Evolutionary conservation across 805 yeast genomes (phyloP).

Genomic region (Clavispora vitiphila): DNA sequence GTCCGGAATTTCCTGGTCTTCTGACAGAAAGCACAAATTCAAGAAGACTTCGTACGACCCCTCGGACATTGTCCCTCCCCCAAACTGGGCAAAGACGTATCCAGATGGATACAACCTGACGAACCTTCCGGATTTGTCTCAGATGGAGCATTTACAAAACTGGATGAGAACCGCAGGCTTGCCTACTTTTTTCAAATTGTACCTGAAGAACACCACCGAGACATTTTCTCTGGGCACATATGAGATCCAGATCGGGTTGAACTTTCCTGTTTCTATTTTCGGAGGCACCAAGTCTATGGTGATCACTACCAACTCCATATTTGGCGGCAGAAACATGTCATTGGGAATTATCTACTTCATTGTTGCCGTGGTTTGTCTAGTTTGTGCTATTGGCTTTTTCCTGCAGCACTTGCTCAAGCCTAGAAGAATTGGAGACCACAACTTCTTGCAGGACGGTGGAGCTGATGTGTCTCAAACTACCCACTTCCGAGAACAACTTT

Average conservation of each 20-base stretch:
- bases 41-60: slow-evolving; percentile 67
- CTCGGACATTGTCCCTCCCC: slow-evolving; percentile 84
- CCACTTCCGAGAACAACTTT: neutral
- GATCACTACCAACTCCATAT: slow-evolving; percentile 71
- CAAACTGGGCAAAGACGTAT: slow-evolving; percentile 73
- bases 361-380: slow-evolving; percentile 71
- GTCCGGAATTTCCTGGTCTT: slow-evolving; percentile 76
- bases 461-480: slow-evolving; percentile 1
- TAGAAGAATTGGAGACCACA: slow-evolving; percentile 79
- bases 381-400: slow-evolving; percentile 71
- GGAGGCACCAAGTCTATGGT: slow-evolving; percentile 89
- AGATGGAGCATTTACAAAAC: slow-evolving; percentile 83
- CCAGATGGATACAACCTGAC: slow-evolving; percentile 88
- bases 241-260: slow-evolving; percentile 58
- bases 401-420: slow-evolving; percentile 80
- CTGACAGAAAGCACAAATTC: slow-evolving; percentile 64
- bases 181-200: slow-evolving; percentile 82
- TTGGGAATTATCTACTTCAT: slow-evolving; percentile 81
- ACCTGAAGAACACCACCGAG: slow-evolving; percentile 62
- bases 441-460: slow-evolving; percentile 36
- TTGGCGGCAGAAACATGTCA: slow-evolving; percentile 85
- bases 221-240: slow-evolving; percentile 64
- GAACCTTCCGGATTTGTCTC: slow-evolving; percentile 70
- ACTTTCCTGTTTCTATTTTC: slow-evolving; percentile 76
- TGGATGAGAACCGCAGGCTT: slow-evolving; percentile 98